Evolutionary conservation across 768 basidiomycete genomes (phyloP).

Genomic region (Auricularia sp.): DNA sequence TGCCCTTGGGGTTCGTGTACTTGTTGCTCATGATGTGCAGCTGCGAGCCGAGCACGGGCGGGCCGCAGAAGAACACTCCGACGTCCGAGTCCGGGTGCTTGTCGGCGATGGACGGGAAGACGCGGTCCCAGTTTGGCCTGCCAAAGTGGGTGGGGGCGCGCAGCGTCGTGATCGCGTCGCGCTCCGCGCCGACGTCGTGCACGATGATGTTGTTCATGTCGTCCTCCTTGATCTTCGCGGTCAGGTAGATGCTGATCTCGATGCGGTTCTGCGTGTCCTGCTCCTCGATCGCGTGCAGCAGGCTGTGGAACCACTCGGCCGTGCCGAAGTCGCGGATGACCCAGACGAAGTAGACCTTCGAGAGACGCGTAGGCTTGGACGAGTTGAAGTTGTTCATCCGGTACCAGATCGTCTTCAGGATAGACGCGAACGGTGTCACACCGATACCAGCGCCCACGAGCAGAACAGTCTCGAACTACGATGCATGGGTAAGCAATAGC

Average conservation of each 20-base stretch:
- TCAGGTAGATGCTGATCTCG: constrained; percentile 92
- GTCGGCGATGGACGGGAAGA: constrained; percentile 61
- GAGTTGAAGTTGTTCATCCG: constrained; percentile 81
- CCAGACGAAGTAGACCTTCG: constrained; percentile 91
- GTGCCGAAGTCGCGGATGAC: constrained; percentile 87
- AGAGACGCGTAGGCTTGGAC: constrained; percentile 68
- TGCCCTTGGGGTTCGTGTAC: constrained; percentile 67
- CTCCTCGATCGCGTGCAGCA: constrained; percentile 86
- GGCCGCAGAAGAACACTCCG: constrained; percentile 92
- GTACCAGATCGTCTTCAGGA: constrained; percentile 90
- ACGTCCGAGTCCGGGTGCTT: constrained; percentile 85
- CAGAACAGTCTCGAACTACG: constrained; percentile 65
- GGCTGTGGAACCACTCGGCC: constrained; percentile 90
- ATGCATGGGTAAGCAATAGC: no score
- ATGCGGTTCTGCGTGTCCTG: constrained; percentile 79
- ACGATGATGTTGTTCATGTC: constrained; percentile 91
- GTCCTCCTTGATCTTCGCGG: constrained; percentile 82
- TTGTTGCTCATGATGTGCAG: constrained; percentile 78
- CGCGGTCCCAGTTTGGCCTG: constrained; percentile 75
- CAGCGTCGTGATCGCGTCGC: constrained; percentile 81
- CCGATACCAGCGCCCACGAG: constrained; percentile 94
- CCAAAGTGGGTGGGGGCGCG: constrained; percentile 91
- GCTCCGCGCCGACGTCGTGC: constrained; percentile 86
- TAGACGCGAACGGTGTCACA: constrained; percentile 91
- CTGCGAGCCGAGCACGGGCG: constrained; percentile 47